Conservation (phyloP, 164 flowering plant genomes). For the Nelumbo lutea region DNA sequence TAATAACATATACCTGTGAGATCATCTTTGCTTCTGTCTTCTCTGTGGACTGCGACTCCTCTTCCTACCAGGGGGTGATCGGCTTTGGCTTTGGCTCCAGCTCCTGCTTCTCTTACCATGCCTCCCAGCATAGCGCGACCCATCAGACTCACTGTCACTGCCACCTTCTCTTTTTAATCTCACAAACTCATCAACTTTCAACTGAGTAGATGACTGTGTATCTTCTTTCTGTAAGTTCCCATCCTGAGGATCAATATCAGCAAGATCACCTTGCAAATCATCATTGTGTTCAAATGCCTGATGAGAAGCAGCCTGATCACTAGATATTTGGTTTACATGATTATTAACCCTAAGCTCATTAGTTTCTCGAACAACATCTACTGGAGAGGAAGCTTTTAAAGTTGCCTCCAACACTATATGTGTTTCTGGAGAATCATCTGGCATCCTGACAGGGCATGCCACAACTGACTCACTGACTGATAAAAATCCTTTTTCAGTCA, state of each 20-base stretch:
- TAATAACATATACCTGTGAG: conserved; percentile 57
- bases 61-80: conserved; percentile 55
- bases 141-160: conserved; percentile 82
- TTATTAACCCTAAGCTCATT: conserved; percentile 8
- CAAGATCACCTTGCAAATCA: conserved; percentile 18
- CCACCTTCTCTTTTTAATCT: conserved; percentile 61
- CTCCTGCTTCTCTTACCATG: conserved; percentile 48
- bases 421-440: conserved; percentile 9
- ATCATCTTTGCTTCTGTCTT: conserved; percentile 59
- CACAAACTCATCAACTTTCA: conserved; percentile 84
- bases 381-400: conserved; percentile 3
- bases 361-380: conserved; percentile 1
- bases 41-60: conserved; percentile 55
- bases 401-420: conserved; percentile 11
- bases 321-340: conserved; percentile 12
- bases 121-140: conserved; percentile 28
- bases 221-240: conserved; percentile 23
- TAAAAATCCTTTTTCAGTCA: conserved; percentile 12
- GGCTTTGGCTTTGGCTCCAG: conserved; percentile 33
- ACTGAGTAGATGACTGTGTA: conserved; percentile 12
- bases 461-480: conserved; percentile 4
- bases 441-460: background rate
- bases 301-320: conserved; percentile 6
- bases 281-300: conserved; percentile 13
- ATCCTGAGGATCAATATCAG: conserved; percentile 14